Evolutionary conservation across 192 early-diverging fungal species (phyloP).

Genomic region (Globomyces pollinis-pini): DNA sequence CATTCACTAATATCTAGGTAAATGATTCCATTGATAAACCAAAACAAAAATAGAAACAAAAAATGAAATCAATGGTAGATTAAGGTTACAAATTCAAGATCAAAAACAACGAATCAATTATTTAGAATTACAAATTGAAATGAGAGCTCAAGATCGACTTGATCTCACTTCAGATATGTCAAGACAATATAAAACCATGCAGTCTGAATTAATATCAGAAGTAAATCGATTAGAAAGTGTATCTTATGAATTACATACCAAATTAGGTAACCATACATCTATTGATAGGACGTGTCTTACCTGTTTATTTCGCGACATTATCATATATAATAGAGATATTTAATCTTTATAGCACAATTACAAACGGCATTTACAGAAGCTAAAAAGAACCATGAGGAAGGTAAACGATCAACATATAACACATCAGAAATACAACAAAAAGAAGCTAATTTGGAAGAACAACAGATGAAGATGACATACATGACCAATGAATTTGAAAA

Average conservation of each 20-base stretch:
- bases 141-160: conserved; percentile 30
- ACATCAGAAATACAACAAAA: conserved; percentile 39
- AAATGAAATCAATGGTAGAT: conserved; percentile 19
- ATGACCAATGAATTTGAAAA: conserved; percentile 52
- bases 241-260: conserved; percentile 40
- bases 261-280: conserved; percentile 36
- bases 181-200: conserved; percentile 55
- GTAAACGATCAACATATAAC: too few species aligned
- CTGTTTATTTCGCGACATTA: not conserved
- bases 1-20: not conserved
- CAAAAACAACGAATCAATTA: conserved; percentile 25
- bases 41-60: conserved; percentile 17
- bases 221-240: conserved; percentile 46
- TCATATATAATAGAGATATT: not conserved
- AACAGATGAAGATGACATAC: conserved; percentile 56
- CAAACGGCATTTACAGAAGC: conserved; percentile 34
- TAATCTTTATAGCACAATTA: conserved; percentile 1
- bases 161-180: conserved; percentile 51
- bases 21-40: not conserved
- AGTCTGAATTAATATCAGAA: conserved; percentile 46
- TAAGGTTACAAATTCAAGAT: conserved; percentile 15
- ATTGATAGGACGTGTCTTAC: not conserved
- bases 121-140: conserved; percentile 33
- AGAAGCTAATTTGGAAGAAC: conserved; percentile 48
- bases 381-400: conserved; percentile 35